These are phyloP conservation scores for Pleurotus platypus DNA, from an alignment of 768 basidiomycete genomes.

Conservation along the genomic window DNA sequence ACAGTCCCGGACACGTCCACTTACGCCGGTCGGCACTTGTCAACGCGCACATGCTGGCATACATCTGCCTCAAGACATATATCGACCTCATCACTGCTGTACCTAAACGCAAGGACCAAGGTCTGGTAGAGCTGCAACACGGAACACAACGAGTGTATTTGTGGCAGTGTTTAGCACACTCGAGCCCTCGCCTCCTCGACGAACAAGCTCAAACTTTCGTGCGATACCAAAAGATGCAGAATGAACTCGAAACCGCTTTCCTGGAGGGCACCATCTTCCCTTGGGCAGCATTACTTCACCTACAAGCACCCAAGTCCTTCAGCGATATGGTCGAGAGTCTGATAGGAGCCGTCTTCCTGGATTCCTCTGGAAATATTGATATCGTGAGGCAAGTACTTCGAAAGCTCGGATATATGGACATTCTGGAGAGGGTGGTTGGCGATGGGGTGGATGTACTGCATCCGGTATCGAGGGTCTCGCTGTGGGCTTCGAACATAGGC, in stretches of 20 bases:
- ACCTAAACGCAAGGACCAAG: conserved; percentile 34
- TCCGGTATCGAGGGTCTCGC: conserved; percentile 61
- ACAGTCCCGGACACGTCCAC: conserved; percentile 66
- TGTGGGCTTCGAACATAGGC: conserved; percentile 54
- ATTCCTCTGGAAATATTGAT: conserved; percentile 55
- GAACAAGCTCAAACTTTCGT: conserved; percentile 54
- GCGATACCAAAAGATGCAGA: conserved; percentile 46
- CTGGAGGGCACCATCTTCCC: conserved; percentile 48
- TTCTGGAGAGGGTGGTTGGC: conserved; percentile 60
- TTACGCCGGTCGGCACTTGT: conserved; percentile 67
- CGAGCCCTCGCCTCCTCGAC: conserved; percentile 55
- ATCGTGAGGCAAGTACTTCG: conserved; percentile 44
- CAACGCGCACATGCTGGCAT: conserved; percentile 74
- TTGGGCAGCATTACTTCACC: conserved; percentile 67
- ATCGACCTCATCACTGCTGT: conserved; percentile 42
- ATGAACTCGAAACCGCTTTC: conserved; percentile 47
- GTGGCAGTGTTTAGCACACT: conserved; percentile 71
- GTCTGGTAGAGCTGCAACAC: conserved; percentile 28
- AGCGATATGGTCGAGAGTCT: conserved; percentile 79
- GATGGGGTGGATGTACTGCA: conserved; percentile 71
- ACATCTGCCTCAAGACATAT: conserved; percentile 51
- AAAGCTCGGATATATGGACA: conserved; percentile 52
- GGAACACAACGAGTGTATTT: conserved; percentile 49
- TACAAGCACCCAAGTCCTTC: conserved; percentile 76
- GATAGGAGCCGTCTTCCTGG: conserved; percentile 73